Evolutionary conservation across 2,329 filamentous ascomycete species (phyloP).

Genomic region (Leptographium flavum): DNA sequence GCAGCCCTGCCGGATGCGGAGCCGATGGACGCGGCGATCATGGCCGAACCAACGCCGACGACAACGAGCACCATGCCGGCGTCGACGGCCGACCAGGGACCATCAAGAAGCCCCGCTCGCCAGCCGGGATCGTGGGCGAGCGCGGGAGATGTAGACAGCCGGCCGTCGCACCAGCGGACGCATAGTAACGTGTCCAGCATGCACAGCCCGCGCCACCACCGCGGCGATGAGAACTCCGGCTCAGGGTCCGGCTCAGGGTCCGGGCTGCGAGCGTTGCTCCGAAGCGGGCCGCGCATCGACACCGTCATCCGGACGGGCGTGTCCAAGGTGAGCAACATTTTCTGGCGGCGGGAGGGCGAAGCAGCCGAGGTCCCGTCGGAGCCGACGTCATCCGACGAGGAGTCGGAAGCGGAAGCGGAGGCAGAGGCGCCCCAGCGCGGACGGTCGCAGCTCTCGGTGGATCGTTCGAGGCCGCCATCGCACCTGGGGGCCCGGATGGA

Average conservation of each 20-base stretch:
- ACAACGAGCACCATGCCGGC: too few species aligned
- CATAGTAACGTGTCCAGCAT: conserved; percentile 34
- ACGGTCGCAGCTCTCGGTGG: conserved; percentile 19
- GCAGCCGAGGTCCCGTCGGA: conserved; percentile 16
- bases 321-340: conserved; percentile 39
- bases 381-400: conserved; percentile 22
- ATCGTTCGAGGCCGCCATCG: conserved; percentile 18
- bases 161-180: conserved; percentile 27
- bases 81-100: not conserved
- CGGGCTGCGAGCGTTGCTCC: conserved; percentile 53
- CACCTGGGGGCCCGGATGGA: conserved; percentile 1
- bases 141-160: not conserved
- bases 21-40: conserved; percentile 14
- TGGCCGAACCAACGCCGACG: not conserved
- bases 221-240: conserved; percentile 9
- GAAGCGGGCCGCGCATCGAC: conserved; percentile 49
- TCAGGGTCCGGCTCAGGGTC: not conserved
- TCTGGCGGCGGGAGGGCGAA: conserved; percentile 38
- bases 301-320: conserved; percentile 50
- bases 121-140: not conserved
- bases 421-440: too few species aligned
- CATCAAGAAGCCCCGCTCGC: not conserved
- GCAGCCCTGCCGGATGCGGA: not conserved
- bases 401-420: conserved; percentile 19
- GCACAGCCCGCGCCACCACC: conserved; percentile 21